phyloP scores from a whole-genome alignment of 441 rosid genomes.

The Corymbia citriodora region DNA sequence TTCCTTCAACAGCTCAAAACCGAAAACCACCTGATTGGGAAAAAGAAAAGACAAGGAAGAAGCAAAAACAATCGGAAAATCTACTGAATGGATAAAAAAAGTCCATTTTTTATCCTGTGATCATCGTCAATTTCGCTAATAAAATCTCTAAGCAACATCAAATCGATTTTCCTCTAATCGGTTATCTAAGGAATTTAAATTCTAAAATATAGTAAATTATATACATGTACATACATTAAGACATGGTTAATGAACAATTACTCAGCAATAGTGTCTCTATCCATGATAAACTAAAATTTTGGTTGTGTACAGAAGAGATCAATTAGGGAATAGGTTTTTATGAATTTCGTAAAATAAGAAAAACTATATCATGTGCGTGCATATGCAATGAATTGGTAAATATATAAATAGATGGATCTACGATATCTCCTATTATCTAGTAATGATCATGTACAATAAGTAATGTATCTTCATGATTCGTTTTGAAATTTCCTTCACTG shows the following conservation, averaged over 20 bases:
- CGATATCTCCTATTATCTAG: fast-evolving
- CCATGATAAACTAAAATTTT: too few species aligned
- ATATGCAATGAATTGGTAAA: fast-evolving
- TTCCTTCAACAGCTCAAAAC: background rate
- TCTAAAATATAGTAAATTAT: background rate
- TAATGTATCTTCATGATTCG: fast-evolving
- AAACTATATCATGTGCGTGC: fast-evolving
- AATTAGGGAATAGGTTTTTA: background rate
- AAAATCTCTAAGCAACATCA: background rate
- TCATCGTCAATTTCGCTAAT: background rate
- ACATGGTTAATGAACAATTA: background rate
- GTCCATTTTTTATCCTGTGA: background rate
- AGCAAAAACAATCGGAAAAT: background rate
- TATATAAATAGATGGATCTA: background rate
- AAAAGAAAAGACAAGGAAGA: fast-evolving
- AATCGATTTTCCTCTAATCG: background rate
- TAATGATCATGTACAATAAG: fast-evolving
- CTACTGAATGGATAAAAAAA: background rate
- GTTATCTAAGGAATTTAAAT: background rate
- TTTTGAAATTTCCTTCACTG: background rate
- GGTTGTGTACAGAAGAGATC: fast-evolving
- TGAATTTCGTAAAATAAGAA: background rate
- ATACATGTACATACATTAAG: background rate
- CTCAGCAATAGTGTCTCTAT: background rate
- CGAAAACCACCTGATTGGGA: background rate